These are phyloP conservation scores for Mimosa pudica DNA, from an alignment of 306 rosid species.

Conservation along the genomic window DNA sequence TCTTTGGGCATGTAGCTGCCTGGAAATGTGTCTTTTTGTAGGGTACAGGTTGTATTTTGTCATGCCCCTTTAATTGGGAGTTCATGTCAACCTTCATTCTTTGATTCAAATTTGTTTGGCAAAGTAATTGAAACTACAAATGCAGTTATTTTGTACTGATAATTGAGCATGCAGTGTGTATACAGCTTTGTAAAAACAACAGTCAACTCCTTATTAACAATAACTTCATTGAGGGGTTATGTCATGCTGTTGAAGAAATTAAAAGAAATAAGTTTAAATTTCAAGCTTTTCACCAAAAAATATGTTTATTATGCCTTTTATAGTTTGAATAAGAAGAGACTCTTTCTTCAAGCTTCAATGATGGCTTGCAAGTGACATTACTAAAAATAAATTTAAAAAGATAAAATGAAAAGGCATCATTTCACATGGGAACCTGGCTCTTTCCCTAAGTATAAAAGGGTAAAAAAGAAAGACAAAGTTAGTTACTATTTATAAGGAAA, in stretches of 20 bases:
- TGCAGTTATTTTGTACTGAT: conserved; percentile 59
- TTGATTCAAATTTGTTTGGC: conserved; percentile 43
- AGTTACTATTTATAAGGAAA: too few species aligned
- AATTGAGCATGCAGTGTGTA: conserved; percentile 58
- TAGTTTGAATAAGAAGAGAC: neutral
- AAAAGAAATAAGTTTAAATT: neutral
- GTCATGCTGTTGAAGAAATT: neutral
- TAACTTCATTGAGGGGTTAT: neutral
- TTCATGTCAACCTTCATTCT: conserved; percentile 33
- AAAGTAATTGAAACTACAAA: conserved; percentile 58
- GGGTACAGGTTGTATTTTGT: conserved; percentile 55
- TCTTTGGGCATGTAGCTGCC: conserved; percentile 52
- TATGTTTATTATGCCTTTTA: neutral
- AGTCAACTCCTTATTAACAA: conserved; percentile 33
- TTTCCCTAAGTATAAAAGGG: too few species aligned
- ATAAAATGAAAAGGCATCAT: too few species aligned
- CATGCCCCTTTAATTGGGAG: conserved; percentile 41
- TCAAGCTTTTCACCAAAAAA: neutral
- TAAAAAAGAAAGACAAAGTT: too few species aligned
- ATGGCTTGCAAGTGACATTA: neutral
- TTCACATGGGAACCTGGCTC: too few species aligned
- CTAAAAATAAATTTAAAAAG: too few species aligned
- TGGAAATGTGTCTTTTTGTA: conserved; percentile 45
- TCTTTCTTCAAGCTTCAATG: neutral
- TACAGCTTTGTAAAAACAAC: conserved; percentile 78